A percentile compares a stretch with the other conserved stretches of the same genome.
Conservation (phyloP, 129 eudicot species). For the Centaurea solstitialis region DNA sequence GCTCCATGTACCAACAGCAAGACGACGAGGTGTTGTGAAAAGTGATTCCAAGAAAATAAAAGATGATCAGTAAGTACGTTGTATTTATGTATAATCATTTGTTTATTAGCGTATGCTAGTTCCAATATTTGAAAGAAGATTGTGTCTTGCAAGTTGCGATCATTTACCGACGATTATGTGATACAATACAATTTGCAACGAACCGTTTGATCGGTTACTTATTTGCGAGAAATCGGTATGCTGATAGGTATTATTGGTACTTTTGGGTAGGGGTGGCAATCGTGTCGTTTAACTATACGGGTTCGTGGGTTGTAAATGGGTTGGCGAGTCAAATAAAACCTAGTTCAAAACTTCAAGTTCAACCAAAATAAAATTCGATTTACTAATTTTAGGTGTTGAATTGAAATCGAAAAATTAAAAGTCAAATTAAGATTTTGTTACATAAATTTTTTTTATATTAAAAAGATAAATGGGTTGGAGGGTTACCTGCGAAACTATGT, state of each 20-base stretch:
- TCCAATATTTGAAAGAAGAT: not conserved
- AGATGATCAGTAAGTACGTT: not conserved
- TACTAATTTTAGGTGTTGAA: no score
- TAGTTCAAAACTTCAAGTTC: no score
- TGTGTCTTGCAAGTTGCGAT: not conserved
- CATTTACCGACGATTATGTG: not conserved
- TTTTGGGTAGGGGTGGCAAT: not conserved
- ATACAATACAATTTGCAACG: not conserved
- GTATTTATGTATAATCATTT: not conserved
- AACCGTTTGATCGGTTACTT: not conserved
- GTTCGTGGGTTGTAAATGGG: no score
- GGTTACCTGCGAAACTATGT: no score
- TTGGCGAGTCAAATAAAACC: no score
- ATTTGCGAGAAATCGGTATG: not conserved
- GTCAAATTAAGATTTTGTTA: no score
- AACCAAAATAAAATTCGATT: no score
- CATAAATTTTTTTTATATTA: no score
- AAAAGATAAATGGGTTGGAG: no score
- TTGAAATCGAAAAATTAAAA: no score
- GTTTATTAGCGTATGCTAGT: constrained; percentile 13
- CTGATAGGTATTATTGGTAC: not conserved
- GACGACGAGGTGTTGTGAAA: constrained; percentile 67
- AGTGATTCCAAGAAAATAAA: not conserved
- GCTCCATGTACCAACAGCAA: constrained; percentile 52
- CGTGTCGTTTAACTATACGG: no score